Percentiles rank a stretch among this genome's conserved stretches.
Conservation (phyloP, 495 filamentous ascomycete species). For the Talaromyces liani region DNA sequence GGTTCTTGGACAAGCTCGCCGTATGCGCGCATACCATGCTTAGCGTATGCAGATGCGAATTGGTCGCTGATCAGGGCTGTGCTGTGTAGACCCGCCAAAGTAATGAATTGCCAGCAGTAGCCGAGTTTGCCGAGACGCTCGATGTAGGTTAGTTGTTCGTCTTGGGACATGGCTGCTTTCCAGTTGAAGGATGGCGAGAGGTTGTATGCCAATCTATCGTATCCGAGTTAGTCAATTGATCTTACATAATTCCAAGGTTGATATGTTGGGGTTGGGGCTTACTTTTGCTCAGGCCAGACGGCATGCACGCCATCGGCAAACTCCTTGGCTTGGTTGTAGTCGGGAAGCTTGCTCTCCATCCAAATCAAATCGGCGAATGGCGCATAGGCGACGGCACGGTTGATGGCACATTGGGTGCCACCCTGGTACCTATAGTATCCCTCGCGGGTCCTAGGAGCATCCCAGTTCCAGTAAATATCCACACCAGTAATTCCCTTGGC, state of each 20-base stretch:
- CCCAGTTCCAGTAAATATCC: slow-evolving; percentile 92
- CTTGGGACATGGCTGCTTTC: slow-evolving; percentile 91
- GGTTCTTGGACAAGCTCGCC: slow-evolving; percentile 96
- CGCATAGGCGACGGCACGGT: slow-evolving; percentile 85
- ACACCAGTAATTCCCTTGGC: slow-evolving; percentile 74
- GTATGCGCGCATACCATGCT: slow-evolving; percentile 90
- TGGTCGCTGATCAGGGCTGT: slow-evolving; percentile 83
- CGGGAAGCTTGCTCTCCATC: slow-evolving; percentile 98
- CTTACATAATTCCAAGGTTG: neutral
- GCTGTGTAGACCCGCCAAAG: slow-evolving; percentile 92
- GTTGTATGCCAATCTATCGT: slow-evolving; percentile 79
- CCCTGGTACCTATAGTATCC: slow-evolving; percentile 90
- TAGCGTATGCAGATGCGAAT: slow-evolving; percentile 75
- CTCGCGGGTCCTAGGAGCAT: slow-evolving; percentile 80
- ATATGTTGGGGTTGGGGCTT: slow-evolving; percentile 22
- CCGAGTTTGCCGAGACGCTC: slow-evolving; percentile 75
- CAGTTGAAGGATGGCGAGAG: slow-evolving; percentile 99
- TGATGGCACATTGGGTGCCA: slow-evolving; percentile 85
- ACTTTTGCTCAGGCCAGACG: slow-evolving; percentile 95
- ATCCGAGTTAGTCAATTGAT: neutral
- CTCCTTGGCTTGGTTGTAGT: slow-evolving; percentile 85
- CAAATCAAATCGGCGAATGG: slow-evolving; percentile 94
- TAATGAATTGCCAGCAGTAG: slow-evolving; percentile 99
- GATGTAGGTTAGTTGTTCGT: slow-evolving; percentile 97
- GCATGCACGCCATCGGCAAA: slow-evolving; percentile 93